These are phyloP conservation scores for Alliaria petiolata DNA, from an alignment of 345 rosid genomes.

Conservation along the genomic window DNA sequence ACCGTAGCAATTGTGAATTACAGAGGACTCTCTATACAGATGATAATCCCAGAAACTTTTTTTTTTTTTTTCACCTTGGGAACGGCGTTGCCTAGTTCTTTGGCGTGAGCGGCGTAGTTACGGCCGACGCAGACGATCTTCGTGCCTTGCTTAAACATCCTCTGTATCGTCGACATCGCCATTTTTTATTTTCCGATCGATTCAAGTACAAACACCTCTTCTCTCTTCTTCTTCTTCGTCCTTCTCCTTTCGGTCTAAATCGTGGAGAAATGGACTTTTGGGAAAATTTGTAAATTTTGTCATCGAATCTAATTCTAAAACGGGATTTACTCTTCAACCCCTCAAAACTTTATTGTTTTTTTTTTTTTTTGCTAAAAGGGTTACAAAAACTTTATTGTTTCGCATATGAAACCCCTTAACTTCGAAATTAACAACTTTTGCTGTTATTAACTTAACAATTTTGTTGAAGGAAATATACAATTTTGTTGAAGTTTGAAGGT, in stretches of 20 bases:
- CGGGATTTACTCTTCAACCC: not conserved
- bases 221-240: not conserved
- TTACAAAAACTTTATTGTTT: too few relatives aligned
- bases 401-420: not conserved
- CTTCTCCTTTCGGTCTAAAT: not conserved
- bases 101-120: conserved; percentile 96
- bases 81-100: conserved; percentile 96
- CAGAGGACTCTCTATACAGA: not conserved
- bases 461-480: too few relatives aligned
- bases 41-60: not conserved
- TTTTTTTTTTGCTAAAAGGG: too few relatives aligned
- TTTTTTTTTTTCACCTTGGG: conserved; percentile 53
- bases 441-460: too few relatives aligned
- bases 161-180: conserved; percentile 48
- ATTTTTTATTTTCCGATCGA: conserved; percentile 3
- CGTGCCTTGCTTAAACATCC: conserved; percentile 64
- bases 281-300: not conserved
- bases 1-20: too few relatives aligned
- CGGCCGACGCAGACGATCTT: conserved; percentile 96
- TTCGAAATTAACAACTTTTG: not conserved
- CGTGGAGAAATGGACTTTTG: not conserved
- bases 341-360: not conserved
- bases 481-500: too few relatives aligned
- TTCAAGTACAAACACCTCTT: not conserved
- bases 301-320: not conserved